A percentile compares a stretch with the other conserved stretches of the same genome.
phyloP scores from a whole-genome alignment of 805 yeast genomes.

The Teunomyces lycoperdinae region DNA sequence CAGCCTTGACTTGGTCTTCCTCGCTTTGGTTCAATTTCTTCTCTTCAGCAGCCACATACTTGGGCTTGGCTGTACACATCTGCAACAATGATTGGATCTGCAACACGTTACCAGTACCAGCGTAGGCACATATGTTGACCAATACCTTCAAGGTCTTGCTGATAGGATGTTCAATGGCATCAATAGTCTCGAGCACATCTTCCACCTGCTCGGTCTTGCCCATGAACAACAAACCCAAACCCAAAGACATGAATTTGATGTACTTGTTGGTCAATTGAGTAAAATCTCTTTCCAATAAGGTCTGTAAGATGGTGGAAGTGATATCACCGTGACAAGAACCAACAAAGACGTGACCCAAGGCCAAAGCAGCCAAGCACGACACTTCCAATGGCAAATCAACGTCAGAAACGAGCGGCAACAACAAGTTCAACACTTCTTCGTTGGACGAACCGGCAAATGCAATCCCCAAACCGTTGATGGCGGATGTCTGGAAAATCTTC shows the following conservation, averaged over 20 bases:
- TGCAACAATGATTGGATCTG: constrained; percentile 89
- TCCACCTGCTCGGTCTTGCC: constrained; percentile 93
- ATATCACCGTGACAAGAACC: constrained; percentile 96
- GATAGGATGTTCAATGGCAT: constrained; percentile 94
- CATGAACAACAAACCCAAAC: constrained; percentile 86
- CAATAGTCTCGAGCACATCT: constrained; percentile 89
- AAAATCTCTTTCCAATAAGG: constrained; percentile 80
- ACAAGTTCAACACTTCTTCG: constrained; percentile 72
- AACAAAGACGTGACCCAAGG: constrained; percentile 91
- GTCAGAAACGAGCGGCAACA: constrained; percentile 82
- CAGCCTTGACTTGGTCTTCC: constrained; percentile 30
- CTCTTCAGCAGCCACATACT: constrained; percentile 54
- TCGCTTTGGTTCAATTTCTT: constrained; percentile 53
- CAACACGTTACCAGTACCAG: constrained; percentile 96
- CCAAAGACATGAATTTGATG: constrained; percentile 87
- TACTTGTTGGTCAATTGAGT: constrained; percentile 78
- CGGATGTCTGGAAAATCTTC: constrained; percentile 66
- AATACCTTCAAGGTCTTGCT: constrained; percentile 84
- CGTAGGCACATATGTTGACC: constrained; percentile 90
- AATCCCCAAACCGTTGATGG: constrained; percentile 88
- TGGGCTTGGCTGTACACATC: constrained; percentile 75
- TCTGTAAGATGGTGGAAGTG: constrained; percentile 87
- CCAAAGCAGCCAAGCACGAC: constrained; percentile 81
- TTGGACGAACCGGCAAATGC: constrained; percentile 94
- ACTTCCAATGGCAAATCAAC: constrained; percentile 71